phyloP scores from a whole-genome alignment of 202 grass and related monocot species.

The Carex arenaria region DNA sequence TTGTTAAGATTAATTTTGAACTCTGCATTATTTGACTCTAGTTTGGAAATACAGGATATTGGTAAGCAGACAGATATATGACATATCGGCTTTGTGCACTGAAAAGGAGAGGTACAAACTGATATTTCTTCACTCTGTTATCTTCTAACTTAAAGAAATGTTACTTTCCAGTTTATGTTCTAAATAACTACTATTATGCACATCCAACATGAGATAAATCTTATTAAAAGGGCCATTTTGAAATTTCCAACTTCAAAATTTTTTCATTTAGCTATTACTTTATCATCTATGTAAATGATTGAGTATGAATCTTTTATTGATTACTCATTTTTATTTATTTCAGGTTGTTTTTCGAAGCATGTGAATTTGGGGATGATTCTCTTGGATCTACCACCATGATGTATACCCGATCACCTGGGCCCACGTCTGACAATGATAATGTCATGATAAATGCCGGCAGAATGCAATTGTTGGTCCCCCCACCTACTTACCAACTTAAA shows the following conservation, averaged over 20 bases:
- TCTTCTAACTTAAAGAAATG: background rate
- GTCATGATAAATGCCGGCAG: slow-evolving; percentile 25
- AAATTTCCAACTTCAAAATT: background rate
- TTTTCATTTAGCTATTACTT: background rate
- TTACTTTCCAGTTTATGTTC: background rate
- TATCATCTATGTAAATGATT: background rate
- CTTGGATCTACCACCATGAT: slow-evolving; percentile 90
- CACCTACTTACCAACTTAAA: slow-evolving; percentile 13
- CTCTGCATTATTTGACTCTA: background rate
- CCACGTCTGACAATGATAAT: background rate
- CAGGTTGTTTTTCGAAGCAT: slow-evolving; percentile 78
- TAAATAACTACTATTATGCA: background rate
- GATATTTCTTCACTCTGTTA: background rate
- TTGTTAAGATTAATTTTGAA: background rate
- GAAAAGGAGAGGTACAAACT: slow-evolving; percentile 64
- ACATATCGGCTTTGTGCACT: slow-evolving; percentile 81
- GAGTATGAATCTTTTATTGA: background rate
- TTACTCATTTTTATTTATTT: slow-evolving; percentile 9
- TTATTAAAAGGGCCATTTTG: background rate
- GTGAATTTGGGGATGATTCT: slow-evolving; percentile 69
- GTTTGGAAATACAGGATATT: slow-evolving; percentile 45
- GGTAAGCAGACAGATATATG: slow-evolving; percentile 77
- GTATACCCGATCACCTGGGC: slow-evolving; percentile 43
- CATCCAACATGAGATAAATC: background rate
- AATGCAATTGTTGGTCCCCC: slow-evolving; percentile 32